Percentiles rank a stretch among this genome's conserved stretches.
Conservation (phyloP, 768 basidiomycete genomes). For the Ramaria sp. region DNA sequence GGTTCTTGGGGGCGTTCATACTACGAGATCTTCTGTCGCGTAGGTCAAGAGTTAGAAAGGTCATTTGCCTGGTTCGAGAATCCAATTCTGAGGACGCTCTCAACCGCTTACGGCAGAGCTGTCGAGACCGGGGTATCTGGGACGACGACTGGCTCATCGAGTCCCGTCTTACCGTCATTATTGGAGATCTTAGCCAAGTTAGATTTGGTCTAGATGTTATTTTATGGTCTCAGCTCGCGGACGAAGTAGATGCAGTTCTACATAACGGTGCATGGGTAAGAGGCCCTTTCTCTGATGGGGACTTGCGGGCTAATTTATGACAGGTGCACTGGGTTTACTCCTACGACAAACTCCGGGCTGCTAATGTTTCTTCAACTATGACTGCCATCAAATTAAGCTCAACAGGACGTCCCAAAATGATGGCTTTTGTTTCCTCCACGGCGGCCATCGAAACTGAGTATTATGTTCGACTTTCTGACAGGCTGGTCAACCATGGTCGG, state of each 20-base stretch:
- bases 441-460: conserved; percentile 88
- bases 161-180: conserved; percentile 64
- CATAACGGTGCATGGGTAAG: conserved; percentile 96
- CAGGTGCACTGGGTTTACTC: conserved; percentile 99
- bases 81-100: conserved; percentile 49
- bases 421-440: conserved; percentile 93
- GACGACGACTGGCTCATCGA: conserved; percentile 66
- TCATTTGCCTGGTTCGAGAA: conserved; percentile 87
- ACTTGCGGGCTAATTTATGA: not conserved
- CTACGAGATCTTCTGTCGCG: conserved; percentile 66
- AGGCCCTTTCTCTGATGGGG: conserved; percentile 12
- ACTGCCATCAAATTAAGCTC: conserved; percentile 74
- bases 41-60: conserved; percentile 58
- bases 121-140: conserved; percentile 80
- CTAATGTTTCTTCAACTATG: conserved; percentile 90
- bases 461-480: conserved; percentile 81
- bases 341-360: conserved; percentile 81
- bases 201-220: conserved; percentile 58
- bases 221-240: conserved; percentile 55
- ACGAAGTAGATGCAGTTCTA: conserved; percentile 70
- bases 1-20: conserved; percentile 92
- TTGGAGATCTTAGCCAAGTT: conserved; percentile 72
- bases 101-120: conserved; percentile 56
- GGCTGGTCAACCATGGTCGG: conserved; percentile 27
- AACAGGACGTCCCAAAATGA: conserved; percentile 56